These are phyloP conservation scores for Anisodus tanguticus DNA, from an alignment of 257 asterid species.

Conservation along the genomic window DNA sequence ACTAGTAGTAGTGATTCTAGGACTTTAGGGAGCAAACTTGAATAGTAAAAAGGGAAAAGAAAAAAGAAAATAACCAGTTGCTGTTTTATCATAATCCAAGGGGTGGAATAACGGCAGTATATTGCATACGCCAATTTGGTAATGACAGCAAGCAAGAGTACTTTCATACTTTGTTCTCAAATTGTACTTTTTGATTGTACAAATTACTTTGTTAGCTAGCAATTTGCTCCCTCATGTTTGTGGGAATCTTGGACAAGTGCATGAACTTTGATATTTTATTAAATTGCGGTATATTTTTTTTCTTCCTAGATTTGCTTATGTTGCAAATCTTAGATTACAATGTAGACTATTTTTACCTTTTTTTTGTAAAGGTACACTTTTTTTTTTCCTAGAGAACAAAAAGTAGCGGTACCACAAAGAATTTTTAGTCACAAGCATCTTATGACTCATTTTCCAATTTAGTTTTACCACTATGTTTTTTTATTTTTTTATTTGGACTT, in stretches of 20 bases:
- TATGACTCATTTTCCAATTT: neutral
- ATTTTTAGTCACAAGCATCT: neutral
- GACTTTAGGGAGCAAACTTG: neutral
- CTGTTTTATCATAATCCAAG: slow-evolving; percentile 44
- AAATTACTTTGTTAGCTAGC: neutral
- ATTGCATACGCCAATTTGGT: slow-evolving; percentile 4
- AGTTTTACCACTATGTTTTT: slow-evolving; percentile 16
- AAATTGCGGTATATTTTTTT: neutral
- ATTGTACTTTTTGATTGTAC: neutral
- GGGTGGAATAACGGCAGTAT: slow-evolving; percentile 37
- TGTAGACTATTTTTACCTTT: neutral
- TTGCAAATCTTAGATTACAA: neutral
- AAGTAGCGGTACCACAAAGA: neutral
- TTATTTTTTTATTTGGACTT: too few relatives aligned
- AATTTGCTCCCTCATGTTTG: slow-evolving; percentile 34
- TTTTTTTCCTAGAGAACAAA: neutral
- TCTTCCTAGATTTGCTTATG: neutral
- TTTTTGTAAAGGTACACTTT: neutral
- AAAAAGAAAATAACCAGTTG: slow-evolving; percentile 25
- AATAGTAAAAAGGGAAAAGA: neutral
- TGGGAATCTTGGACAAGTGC: slow-evolving; percentile 31
- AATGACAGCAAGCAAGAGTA: slow-evolving; percentile 15
- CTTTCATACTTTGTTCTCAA: neutral
- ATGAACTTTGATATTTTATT: slow-evolving; percentile 27
- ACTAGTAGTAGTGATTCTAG: neutral